phyloP scores from a whole-genome alignment of 2,329 filamentous ascomycete species.

The Cercospora sesami region DNA sequence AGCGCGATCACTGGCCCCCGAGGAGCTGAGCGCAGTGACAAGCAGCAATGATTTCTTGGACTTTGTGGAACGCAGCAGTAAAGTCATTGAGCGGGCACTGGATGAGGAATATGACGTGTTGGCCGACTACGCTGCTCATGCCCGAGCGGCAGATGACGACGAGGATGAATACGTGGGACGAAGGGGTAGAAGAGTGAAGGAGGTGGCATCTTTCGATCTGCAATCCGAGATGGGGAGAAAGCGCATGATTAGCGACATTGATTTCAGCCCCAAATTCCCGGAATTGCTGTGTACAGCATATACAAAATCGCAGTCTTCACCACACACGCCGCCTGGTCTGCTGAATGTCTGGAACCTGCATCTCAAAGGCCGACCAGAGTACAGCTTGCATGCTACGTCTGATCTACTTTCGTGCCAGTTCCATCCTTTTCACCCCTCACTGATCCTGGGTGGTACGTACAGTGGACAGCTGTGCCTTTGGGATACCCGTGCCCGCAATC shows the following conservation, averaged over 20 bases:
- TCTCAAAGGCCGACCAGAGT: conserved; percentile 90
- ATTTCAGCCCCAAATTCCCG: conserved; percentile 88
- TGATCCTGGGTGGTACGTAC: conserved; percentile 94
- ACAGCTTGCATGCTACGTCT: conserved; percentile 92
- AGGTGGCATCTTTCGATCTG: conserved; percentile 82
- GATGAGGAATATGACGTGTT: conserved; percentile 96
- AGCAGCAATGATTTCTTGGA: conserved; percentile 91
- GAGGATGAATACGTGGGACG: conserved; percentile 66
- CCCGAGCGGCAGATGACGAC: conserved; percentile 72
- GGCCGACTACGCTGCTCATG: conserved; percentile 86
- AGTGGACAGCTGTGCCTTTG: conserved; percentile 94
- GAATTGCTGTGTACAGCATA: conserved; percentile 92
- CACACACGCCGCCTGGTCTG: conserved; percentile 87
- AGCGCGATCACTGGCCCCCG: conserved; percentile 72
- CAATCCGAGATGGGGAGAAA: conserved; percentile 90
- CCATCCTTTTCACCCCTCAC: conserved; percentile 95
- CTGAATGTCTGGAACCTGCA: conserved; percentile 97
- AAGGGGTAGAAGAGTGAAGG: conserved; percentile 74
- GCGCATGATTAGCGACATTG: conserved; percentile 95
- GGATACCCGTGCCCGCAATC: conserved; percentile 80
- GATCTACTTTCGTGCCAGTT: conserved; percentile 95
- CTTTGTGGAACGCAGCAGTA: conserved; percentile 92
- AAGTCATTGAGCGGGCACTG: conserved; percentile 92
- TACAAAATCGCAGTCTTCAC: conserved; percentile 68
- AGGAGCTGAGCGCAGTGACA: conserved; percentile 87